Conservation (phyloP, 2,329 filamentous ascomycete genomes). For the Fusarium sp. region DNA sequence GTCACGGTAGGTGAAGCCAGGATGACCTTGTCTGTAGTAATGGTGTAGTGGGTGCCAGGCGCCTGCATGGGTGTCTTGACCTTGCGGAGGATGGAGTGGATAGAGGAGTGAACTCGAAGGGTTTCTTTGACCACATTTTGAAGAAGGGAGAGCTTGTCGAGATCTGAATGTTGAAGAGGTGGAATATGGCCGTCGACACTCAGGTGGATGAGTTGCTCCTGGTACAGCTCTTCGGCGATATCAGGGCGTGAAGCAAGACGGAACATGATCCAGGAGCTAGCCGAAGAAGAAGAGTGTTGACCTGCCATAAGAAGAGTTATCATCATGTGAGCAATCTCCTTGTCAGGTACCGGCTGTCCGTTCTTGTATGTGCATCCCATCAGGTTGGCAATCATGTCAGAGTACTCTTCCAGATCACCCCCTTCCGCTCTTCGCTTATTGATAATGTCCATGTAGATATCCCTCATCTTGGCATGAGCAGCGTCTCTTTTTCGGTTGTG, state of each 20-base stretch:
- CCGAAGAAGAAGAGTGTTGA: constrained; percentile 83
- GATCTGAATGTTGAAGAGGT: constrained; percentile 68
- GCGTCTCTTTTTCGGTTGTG: constrained; percentile 79
- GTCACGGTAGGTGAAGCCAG: constrained; percentile 58
- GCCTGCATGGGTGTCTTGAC: constrained; percentile 75
- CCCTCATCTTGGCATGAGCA: constrained; percentile 77
- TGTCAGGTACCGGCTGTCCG: constrained; percentile 74
- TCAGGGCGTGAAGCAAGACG: constrained; percentile 77
- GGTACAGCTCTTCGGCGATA: constrained; percentile 76
- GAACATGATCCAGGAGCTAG: constrained; percentile 82
- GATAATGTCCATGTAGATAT: constrained; percentile 79
- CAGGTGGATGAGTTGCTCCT: constrained; percentile 71
- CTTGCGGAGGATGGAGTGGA: constrained; percentile 79
- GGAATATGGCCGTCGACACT: constrained; percentile 60
- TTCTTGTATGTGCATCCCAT: constrained; percentile 84
- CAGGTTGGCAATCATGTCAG: constrained; percentile 82
- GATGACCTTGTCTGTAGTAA: constrained; percentile 62
- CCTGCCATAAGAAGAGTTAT: constrained; percentile 87
- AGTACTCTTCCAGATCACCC: constrained; percentile 56
- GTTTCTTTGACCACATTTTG: constrained; percentile 78
- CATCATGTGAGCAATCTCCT: constrained; percentile 87
- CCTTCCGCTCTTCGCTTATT: constrained; percentile 66
- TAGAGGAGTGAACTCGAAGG: constrained; percentile 76
- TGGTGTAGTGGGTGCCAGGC: constrained; percentile 65
- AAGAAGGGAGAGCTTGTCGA: constrained; percentile 71